A percentile compares a stretch with the other conserved stretches of the same genome.
Conservation (phyloP, 2,329 filamentous ascomycete species). For the Cercospora citrullina region DNA sequence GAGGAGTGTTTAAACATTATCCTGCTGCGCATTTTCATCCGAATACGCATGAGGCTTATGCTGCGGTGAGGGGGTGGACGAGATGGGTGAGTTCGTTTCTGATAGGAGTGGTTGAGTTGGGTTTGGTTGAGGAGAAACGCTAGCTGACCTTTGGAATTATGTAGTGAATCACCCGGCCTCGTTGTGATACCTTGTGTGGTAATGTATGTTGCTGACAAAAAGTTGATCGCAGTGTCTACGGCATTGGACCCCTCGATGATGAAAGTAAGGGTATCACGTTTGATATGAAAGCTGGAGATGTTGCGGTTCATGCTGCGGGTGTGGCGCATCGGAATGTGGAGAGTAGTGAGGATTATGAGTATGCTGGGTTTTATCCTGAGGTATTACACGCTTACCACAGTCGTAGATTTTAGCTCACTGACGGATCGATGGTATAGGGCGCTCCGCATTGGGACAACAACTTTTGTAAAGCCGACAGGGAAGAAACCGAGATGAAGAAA, state of each 20-base stretch:
- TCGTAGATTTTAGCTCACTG: no score
- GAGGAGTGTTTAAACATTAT: constrained; percentile 31
- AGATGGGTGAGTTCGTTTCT: constrained; percentile 1
- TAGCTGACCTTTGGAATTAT: no score
- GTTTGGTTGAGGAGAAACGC: no score
- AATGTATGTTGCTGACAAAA: no score
- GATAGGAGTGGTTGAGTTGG: no score
- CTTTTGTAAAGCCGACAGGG: constrained; percentile 29
- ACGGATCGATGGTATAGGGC: neutral
- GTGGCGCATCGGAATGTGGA: constrained; percentile 32
- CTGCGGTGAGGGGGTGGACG: constrained; percentile 27
- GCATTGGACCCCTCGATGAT: constrained; percentile 18
- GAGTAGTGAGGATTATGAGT: constrained; percentile 32
- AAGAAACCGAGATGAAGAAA: constrained; percentile 23
- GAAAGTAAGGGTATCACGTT: constrained; percentile 15
- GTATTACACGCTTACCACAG: no score
- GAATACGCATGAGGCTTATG: constrained; percentile 34
- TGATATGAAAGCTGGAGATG: constrained; percentile 20
- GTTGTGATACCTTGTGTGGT: no score
- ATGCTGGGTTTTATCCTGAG: constrained; percentile 34
- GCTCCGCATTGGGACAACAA: constrained; percentile 33
- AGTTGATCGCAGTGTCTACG: constrained; percentile 3
- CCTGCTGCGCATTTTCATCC: constrained; percentile 32
- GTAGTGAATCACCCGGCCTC: no score
- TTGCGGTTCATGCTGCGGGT: constrained; percentile 28